Evolutionary conservation across 2,329 filamentous ascomycete species (phyloP).

Genomic region (Xylariaceae sp.): DNA sequence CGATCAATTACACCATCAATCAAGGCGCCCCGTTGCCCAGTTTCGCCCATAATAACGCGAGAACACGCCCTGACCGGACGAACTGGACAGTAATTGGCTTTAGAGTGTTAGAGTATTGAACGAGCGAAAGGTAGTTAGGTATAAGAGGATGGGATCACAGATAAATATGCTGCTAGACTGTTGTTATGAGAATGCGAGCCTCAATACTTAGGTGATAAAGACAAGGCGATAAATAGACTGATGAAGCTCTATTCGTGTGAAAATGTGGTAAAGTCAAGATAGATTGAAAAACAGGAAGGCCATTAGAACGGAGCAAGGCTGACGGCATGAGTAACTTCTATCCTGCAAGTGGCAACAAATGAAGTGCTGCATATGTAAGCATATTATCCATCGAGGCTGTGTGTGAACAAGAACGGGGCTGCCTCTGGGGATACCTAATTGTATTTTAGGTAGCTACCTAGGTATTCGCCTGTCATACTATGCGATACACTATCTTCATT

Average conservation of each 20-base stretch:
- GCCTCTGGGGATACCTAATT: too few relatives aligned
- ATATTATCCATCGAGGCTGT: too few relatives aligned
- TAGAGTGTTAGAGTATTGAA: not conserved
- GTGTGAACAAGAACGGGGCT: too few relatives aligned
- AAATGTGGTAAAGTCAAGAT: not conserved
- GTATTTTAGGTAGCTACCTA: too few relatives aligned
- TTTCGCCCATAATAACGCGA: not conserved
- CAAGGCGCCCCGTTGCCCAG: not conserved
- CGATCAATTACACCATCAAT: conserved; percentile 17
- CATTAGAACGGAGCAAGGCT: too few relatives aligned
- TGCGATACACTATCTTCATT: too few relatives aligned
- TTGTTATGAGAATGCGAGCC: not conserved
- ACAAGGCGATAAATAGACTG: not conserved
- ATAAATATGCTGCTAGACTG: too few relatives aligned
- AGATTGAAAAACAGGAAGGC: not conserved
- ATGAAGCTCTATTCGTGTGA: not conserved
- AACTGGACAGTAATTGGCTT: not conserved
- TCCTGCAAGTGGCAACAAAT: too few relatives aligned
- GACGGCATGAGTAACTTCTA: too few relatives aligned
- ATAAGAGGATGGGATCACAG: not conserved
- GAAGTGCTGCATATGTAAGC: too few relatives aligned
- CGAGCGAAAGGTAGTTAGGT: too few relatives aligned
- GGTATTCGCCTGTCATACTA: too few relatives aligned
- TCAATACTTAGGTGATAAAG: not conserved
- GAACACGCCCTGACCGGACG: not conserved